Evolutionary conservation across 1,139 yeast genomes (phyloP), one percentile per base, ranked within the genome.

Genomic region (Geotrichum macrosporum): DNA sequence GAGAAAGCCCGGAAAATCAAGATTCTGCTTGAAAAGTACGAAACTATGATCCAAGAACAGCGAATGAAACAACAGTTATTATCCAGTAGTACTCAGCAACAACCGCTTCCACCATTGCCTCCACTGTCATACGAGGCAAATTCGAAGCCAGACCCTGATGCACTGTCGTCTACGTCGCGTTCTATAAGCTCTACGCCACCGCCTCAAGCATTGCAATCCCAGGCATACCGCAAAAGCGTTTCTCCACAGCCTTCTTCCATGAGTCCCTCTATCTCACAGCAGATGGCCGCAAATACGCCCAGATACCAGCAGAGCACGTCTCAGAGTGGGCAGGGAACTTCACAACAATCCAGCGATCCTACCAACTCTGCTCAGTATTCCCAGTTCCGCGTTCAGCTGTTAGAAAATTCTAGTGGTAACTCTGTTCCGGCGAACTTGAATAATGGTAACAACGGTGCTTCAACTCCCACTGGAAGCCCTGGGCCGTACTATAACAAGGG

Each of bases 1-100:
- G 49, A 46, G 18, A 43, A 47, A n/a, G 52, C 52, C 4, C 35
- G 47, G 26, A 43, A 47, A 13, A 49, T 49, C 27, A 44, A 49
- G 22, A 31, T 46, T 18, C 33, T 49, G 19, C 41, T 49, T n/a
- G 37, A 44, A 21, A 47, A 49, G 44, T 46, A 49, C 29, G 46
- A 42, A 13, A 40, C 39, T 24, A 49, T 41, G 46, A 43, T 41
- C 12, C 41, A 42, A 16, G 44, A 36, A 41, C 52, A 34, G 30
- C 48, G 24, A 16, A 45, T 5, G 20, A 27, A 20, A 19, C 47
- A 34, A 20, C 50, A 20, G 35, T 41, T 3, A 33, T n/a, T n/a
- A n/a, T n/a, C n/a, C 32, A 31, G 22, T 20, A 32, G 13, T 38
- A n/a, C n/a, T n/a, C n/a, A n/a, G 29, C n/a, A 58, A 3, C 35